phyloP scores from a whole-genome alignment of 345 rosid species.

The Lepidium aucheri region DNA sequence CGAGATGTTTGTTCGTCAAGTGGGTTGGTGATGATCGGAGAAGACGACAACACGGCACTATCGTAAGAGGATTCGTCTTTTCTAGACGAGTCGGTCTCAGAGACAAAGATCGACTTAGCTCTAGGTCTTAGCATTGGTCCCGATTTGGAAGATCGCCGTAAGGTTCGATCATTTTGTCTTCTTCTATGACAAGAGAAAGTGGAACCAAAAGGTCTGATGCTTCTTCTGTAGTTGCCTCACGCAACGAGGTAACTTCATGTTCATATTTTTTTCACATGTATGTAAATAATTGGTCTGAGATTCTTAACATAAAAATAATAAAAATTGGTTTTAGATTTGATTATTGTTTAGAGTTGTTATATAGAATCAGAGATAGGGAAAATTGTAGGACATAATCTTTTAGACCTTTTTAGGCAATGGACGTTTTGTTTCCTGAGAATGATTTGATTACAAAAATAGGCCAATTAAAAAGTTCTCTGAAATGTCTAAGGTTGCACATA shows the following conservation, averaged over 20 bases:
- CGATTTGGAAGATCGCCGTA: neutral
- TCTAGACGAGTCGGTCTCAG: constrained; percentile 47
- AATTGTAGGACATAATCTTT: neutral
- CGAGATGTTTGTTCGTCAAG: constrained; percentile 15
- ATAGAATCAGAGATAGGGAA: neutral
- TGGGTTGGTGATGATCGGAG: constrained; percentile 14
- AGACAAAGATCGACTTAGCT: constrained; percentile 54
- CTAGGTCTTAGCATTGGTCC: constrained; percentile 31
- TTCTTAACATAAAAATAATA: too few species aligned
- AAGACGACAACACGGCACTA: constrained; percentile 30
- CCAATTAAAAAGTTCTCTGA: neutral
- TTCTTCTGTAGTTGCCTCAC: constrained; percentile 32
- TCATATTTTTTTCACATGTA: neutral
- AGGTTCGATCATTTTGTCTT: constrained; percentile 31
- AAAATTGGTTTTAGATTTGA: neutral
- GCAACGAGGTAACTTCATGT: constrained; percentile 30
- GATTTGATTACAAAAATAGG: neutral
- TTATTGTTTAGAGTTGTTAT: neutral
- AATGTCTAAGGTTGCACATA: neutral
- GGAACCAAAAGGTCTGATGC: constrained; percentile 67
- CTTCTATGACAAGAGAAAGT: constrained; percentile 41
- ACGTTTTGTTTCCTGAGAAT: neutral
- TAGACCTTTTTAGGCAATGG: neutral
- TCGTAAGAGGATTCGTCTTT: constrained; percentile 77
- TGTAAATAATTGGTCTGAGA: too few species aligned